These are phyloP conservation scores for Pseudopithomyces chartarum DNA, from an alignment of 2,329 filamentous ascomycete genomes.

Conservation along the genomic window DNA sequence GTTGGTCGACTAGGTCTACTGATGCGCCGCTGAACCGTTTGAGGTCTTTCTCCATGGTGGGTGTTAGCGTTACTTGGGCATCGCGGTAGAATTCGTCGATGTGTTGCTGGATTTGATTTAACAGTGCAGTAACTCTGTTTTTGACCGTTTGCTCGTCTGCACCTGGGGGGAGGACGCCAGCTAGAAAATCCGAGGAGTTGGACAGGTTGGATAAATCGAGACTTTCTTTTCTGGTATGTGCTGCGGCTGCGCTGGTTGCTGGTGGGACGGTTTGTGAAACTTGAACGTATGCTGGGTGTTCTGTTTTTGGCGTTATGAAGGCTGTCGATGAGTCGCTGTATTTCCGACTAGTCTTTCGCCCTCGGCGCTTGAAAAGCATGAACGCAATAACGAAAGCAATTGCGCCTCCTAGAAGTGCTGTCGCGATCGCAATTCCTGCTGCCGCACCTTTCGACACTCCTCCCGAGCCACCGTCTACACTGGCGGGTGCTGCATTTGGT, in stretches of 20 bases:
- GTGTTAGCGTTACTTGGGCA: slow-evolving; percentile 39
- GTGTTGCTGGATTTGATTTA: slow-evolving; percentile 33
- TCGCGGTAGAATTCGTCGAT: slow-evolving; percentile 42
- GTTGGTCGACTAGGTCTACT: slow-evolving; percentile 29
- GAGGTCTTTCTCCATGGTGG: slow-evolving; percentile 38
- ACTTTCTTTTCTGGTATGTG: slow-evolving; percentile 10
- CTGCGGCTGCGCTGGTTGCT: slow-evolving; percentile 7
- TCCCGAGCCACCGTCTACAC: not conserved
- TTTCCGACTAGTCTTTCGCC: not conserved
- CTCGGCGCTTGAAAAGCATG: slow-evolving; percentile 35
- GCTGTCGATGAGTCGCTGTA: slow-evolving; percentile 28
- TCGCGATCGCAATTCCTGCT: slow-evolving; percentile 28
- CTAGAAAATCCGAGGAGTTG: slow-evolving; percentile 17
- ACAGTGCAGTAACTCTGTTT: slow-evolving; percentile 26
- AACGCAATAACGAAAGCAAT: slow-evolving; percentile 36
- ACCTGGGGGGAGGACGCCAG: slow-evolving; percentile 28
- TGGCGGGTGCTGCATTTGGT: not conserved
- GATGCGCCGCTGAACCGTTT: slow-evolving; percentile 27
- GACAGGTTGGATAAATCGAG: slow-evolving; percentile 12
- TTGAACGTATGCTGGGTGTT: slow-evolving; percentile 31
- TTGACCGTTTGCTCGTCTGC: slow-evolving; percentile 30
- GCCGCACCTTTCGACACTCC: slow-evolving; percentile 21
- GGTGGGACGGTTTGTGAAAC: slow-evolving; percentile 27
- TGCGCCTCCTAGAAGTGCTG: slow-evolving; percentile 31
- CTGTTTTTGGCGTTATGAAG: slow-evolving; percentile 26